Evolutionary conservation across 2,329 filamentous ascomycete species (phyloP).

Genomic region (Fusarium armeniacum): DNA sequence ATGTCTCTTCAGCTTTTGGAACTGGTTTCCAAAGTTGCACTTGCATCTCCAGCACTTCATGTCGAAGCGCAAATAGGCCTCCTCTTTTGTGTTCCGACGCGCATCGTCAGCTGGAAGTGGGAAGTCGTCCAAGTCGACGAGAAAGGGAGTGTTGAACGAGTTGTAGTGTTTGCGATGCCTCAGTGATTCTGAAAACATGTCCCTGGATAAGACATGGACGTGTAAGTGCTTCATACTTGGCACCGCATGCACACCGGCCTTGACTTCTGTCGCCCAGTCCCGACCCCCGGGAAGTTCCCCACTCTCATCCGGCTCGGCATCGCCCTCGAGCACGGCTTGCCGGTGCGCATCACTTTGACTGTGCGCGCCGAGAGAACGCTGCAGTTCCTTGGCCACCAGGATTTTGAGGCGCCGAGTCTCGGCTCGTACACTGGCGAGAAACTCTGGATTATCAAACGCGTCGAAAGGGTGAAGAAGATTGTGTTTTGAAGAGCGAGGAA

Average conservation of each 20-base stretch:
- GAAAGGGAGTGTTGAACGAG: conserved; percentile 88
- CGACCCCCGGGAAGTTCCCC: conserved; percentile 75
- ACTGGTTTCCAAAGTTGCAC: conserved; percentile 78
- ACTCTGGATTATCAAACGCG: conserved; percentile 77
- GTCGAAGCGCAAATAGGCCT: conserved; percentile 73
- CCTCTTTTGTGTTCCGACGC: conserved; percentile 68
- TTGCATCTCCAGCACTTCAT: conserved; percentile 90
- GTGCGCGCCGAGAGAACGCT: conserved; percentile 73
- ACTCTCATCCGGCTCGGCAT: conserved; percentile 52
- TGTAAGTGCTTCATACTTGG: conserved; percentile 95
- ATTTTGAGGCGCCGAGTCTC: conserved; percentile 73
- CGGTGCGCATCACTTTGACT: conserved; percentile 75
- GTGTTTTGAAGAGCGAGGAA: conserved; percentile 77
- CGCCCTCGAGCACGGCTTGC: conserved; percentile 75
- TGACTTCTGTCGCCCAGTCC: conserved; percentile 82
- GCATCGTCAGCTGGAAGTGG: conserved; percentile 77
- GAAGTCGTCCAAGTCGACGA: conserved; percentile 83
- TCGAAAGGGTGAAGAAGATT: conserved; percentile 80
- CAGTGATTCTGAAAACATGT: conserved; percentile 79
- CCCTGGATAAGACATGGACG: conserved; percentile 86
- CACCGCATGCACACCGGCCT: conserved; percentile 84
- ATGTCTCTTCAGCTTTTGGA: conserved; percentile 81
- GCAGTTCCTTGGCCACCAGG: conserved; percentile 81
- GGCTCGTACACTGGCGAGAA: conserved; percentile 73
- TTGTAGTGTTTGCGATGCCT: conserved; percentile 92